Evolutionary conservation across 768 basidiomycete species (phyloP), one percentile per base, ranked within the genome.

Genomic region (Leccinum subgranulosum): DNA sequence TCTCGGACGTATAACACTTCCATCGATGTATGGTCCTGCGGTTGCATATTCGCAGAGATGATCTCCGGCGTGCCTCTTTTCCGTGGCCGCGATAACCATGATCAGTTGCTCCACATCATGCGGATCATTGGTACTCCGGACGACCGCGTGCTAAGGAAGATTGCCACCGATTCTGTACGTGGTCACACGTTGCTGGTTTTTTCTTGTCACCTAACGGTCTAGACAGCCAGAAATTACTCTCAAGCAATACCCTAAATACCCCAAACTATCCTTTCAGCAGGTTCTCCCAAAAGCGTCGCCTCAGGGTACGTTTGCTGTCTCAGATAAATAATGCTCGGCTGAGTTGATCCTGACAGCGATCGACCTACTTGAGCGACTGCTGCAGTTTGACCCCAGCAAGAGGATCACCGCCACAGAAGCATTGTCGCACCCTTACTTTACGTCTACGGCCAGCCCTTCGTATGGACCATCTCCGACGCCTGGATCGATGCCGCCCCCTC

Each of bases 31-130:
- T 99, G 97, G 97, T 94, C 92, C 14, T 96, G 94, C 56, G 97
- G 97, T 10, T 98, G 97, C 71, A 99, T 99, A 69, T 97, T 99
- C 71, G 96, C 97, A 19, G 97, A 99, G 75, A 98, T 99, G 96
- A 98, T 99, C 58, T 88, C 92, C 19, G 97, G 97, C 2, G 89
- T 94, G 6, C 97, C 97, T 27, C 82, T 99, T 28, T 99, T 99
- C 81, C 82, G 96, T 62, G 97, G 97, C 21, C 80, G 96, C 60
- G 97, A 98, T 72, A 98, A 98, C 67, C 90, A 94, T 63, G 97
- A 99, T 72, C 97, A 99, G 70, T 79, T 99, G n/a, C 80, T 94
- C 47, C 94, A 96, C 66, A 99, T 99, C 69, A 95, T 98, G 87
- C 84, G 94, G 66, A 92, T 98, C 50, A 85, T 98, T 58, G 97